These are phyloP conservation scores for Hanseniaspora thailandica DNA, from an alignment of 805 yeast species.

Conservation along the genomic window DNA sequence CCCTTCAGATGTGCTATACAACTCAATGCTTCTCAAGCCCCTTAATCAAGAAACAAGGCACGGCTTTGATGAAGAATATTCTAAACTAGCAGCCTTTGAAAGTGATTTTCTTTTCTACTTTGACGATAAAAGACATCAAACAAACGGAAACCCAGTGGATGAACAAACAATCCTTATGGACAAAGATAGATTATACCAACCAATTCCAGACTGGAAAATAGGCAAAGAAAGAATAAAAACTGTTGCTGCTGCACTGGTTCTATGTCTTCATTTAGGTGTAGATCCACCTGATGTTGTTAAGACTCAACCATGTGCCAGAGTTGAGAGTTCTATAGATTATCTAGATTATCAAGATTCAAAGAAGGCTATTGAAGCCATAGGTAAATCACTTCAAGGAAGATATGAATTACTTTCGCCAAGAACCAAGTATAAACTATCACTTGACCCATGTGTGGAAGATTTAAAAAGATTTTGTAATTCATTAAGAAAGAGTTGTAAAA, in stretches of 20 bases:
- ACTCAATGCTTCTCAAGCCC: slow-evolving; percentile 31
- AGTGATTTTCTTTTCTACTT: slow-evolving; percentile 69
- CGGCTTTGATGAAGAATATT: slow-evolving; percentile 51
- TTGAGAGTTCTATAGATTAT: slow-evolving; percentile 93
- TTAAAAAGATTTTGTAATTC: slow-evolving; percentile 84
- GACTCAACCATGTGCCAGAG: slow-evolving; percentile 82
- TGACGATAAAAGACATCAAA: slow-evolving; percentile 83
- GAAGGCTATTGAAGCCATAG: slow-evolving; percentile 83
- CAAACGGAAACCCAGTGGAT: slow-evolving; percentile 70
- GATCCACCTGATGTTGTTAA: slow-evolving; percentile 94
- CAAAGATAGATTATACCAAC: slow-evolving; percentile 44
- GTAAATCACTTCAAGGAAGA: slow-evolving; percentile 74
- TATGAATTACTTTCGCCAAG: slow-evolving; percentile 80
- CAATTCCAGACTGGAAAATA: slow-evolving; percentile 80
- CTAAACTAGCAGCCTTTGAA: slow-evolving; percentile 42
- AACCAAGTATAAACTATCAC: slow-evolving; percentile 77
- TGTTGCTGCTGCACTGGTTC: slow-evolving; percentile 79
- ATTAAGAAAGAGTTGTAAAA: slow-evolving; percentile 78
- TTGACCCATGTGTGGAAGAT: slow-evolving; percentile 94
- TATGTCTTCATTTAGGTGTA: slow-evolving; percentile 85
- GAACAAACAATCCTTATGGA: slow-evolving; percentile 40
- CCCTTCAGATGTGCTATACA: background rate
- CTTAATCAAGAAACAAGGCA: slow-evolving; percentile 51
- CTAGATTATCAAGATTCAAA: slow-evolving; percentile 67
- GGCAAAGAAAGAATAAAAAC: slow-evolving; percentile 87